These are phyloP conservation scores for Crataegus laevigata DNA, from an alignment of 306 rosid species.

Conservation along the genomic window DNA sequence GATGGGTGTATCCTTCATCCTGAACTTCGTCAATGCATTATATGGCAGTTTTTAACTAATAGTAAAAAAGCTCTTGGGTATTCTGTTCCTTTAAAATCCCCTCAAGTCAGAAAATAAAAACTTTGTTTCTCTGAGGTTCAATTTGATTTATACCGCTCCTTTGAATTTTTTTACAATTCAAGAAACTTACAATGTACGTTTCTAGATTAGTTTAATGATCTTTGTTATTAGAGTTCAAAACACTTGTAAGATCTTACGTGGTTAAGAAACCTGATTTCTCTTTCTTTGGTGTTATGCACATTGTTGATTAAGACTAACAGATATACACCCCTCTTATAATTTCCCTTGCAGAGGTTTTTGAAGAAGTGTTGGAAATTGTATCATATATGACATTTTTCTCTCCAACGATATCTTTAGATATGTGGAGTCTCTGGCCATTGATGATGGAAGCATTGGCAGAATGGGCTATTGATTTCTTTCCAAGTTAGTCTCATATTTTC, in stretches of 20 bases:
- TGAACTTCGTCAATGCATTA: neutral
- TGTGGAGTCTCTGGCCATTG: conserved; percentile 98
- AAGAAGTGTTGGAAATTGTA: conserved; percentile 93
- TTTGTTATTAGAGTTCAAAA: neutral
- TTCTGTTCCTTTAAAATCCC: neutral
- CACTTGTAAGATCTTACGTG: neutral
- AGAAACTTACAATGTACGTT: neutral
- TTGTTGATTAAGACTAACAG: neutral
- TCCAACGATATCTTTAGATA: conserved; percentile 82
- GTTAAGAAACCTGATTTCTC: neutral
- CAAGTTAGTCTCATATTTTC: conserved; percentile 43
- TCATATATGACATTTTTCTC: conserved; percentile 95
- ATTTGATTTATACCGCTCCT: neutral
- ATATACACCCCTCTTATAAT: neutral
- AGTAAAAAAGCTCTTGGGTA: neutral
- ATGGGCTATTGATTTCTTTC: conserved; percentile 91
- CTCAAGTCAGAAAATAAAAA: neutral
- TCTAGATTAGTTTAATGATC: neutral
- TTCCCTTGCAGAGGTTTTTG: conserved; percentile 81
- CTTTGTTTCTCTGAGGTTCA: neutral
- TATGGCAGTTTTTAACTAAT: neutral
- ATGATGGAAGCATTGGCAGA: conserved; percentile 90
- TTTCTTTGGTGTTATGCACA: neutral
- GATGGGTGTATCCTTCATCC: neutral
- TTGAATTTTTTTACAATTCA: neutral